phyloP scores from a whole-genome alignment of 2,329 filamentous ascomycete genomes.

The Neopestalotiopsis clavispora region DNA sequence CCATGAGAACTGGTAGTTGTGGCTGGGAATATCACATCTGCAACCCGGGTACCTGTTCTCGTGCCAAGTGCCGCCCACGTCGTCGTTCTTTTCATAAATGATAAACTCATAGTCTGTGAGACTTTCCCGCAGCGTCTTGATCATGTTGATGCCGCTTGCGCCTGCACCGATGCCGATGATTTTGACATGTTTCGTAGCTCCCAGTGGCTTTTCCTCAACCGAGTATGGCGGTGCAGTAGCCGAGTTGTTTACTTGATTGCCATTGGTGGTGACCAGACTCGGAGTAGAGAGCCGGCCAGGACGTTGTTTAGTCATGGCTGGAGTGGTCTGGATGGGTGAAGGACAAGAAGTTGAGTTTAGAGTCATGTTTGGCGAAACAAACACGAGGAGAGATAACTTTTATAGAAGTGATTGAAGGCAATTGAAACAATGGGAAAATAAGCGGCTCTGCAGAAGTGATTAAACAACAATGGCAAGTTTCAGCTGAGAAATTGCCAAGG shows the following conservation, averaged over 20 bases:
- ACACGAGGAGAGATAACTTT: background rate
- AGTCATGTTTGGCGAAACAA: slow-evolving; percentile 5
- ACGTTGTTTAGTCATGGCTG: slow-evolving; percentile 34
- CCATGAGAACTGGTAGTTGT: slow-evolving; percentile 69
- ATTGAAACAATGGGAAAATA: background rate
- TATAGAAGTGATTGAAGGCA: background rate
- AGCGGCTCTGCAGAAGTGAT: slow-evolving; percentile 8
- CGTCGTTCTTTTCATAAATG: slow-evolving; percentile 61
- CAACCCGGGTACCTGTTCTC: slow-evolving; percentile 65
- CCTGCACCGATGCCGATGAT: slow-evolving; percentile 51
- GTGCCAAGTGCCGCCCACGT: slow-evolving; percentile 62
- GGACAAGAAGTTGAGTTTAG: slow-evolving; percentile 19
- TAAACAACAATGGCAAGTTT: background rate
- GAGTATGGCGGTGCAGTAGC: slow-evolving; percentile 33
- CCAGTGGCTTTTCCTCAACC: slow-evolving; percentile 42
- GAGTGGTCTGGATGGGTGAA: slow-evolving; percentile 12
- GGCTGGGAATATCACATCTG: slow-evolving; percentile 60
- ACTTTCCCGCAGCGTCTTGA: slow-evolving; percentile 48
- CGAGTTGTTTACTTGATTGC: slow-evolving; percentile 25
- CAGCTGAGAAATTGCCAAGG: slow-evolving; percentile 18
- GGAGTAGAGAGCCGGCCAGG: slow-evolving; percentile 23
- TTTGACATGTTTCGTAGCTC: slow-evolving; percentile 44
- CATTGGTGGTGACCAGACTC: slow-evolving; percentile 19
- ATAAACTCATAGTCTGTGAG: slow-evolving; percentile 49
- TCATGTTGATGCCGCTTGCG: slow-evolving; percentile 49